A percentile compares a stretch with the other conserved stretches of the same genome.
Conservation (phyloP, 2,329 filamentous ascomycete species). For the Diaporthe longicolla region DNA sequence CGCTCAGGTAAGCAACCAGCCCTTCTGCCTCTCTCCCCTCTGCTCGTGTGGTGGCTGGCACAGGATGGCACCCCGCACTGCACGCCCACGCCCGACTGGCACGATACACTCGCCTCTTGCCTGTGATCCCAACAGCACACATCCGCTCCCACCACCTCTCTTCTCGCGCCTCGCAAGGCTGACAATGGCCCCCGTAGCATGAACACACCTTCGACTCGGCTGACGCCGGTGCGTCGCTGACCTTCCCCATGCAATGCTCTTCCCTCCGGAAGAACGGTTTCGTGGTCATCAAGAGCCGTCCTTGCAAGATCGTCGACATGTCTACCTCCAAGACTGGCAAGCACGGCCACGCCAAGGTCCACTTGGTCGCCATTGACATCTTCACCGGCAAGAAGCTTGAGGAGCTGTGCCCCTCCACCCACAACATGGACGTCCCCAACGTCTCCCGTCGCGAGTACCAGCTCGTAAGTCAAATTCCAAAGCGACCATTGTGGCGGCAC, state of each 20-base stretch:
- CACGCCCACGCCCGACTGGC: slow-evolving; percentile 44
- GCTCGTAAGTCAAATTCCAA: slow-evolving; percentile 76
- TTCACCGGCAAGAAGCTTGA: slow-evolving; percentile 99
- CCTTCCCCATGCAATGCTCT: slow-evolving; percentile 99
- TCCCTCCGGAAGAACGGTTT: slow-evolving; percentile 99
- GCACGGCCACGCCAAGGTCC: slow-evolving; percentile 99
- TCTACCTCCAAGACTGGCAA: slow-evolving; percentile 99
- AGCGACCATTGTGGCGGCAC: slow-evolving; percentile 31
- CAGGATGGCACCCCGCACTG: slow-evolving; percentile 63
- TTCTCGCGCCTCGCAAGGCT: slow-evolving; percentile 38
- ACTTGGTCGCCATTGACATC: slow-evolving; percentile 97
- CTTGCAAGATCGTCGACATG: slow-evolving; percentile 99
- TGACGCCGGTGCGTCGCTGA: slow-evolving; percentile 95
- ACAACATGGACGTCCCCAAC: slow-evolving; percentile 98
- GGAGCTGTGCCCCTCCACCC: slow-evolving; percentile 98
- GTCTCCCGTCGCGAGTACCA: slow-evolving; percentile 92
- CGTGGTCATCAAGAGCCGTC: slow-evolving; percentile 98
- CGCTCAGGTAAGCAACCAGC: slow-evolving; percentile 61
- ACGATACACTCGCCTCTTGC: slow-evolving; percentile 30
- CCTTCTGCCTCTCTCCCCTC: slow-evolving; percentile 40
- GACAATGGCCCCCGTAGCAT: slow-evolving; percentile 62
- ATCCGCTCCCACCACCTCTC: neutral
- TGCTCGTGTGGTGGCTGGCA: slow-evolving; percentile 47
- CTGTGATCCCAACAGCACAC: slow-evolving; percentile 3
- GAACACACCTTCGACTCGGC: slow-evolving; percentile 85